Percentiles rank a stretch among this genome's conserved stretches.
These are phyloP conservation scores for Hymenoscyphus linearis DNA, from an alignment of 2,329 filamentous ascomycete genomes.

Conservation along the genomic window DNA sequence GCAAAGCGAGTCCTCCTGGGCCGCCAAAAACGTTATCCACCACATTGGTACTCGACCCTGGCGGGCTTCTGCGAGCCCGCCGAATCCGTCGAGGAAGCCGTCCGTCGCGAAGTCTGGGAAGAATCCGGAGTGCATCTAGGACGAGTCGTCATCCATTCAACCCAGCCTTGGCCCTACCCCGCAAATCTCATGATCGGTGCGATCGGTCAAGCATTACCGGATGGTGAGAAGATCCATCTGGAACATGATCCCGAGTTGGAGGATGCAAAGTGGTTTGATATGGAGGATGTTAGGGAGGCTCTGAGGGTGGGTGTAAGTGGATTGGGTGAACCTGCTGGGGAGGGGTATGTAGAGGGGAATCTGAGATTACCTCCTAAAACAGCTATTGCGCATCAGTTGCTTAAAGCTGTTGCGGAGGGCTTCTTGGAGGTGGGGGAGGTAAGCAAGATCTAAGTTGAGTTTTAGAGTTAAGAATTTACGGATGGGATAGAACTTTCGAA, in stretches of 20 bases:
- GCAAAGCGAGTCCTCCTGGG: constrained; percentile 67
- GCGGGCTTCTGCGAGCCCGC: constrained; percentile 82
- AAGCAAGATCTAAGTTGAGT: constrained; percentile 7
- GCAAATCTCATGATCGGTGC: constrained; percentile 82
- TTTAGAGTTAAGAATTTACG: not conserved
- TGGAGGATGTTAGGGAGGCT: constrained; percentile 76
- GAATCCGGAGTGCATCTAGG: constrained; percentile 74
- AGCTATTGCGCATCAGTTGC: constrained; percentile 87
- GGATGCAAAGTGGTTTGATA: constrained; percentile 78
- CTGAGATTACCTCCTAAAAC: constrained; percentile 78
- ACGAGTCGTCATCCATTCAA: constrained; percentile 74
- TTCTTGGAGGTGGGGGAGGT: constrained; percentile 45
- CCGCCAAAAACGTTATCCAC: constrained; percentile 76
- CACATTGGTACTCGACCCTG: constrained; percentile 82
- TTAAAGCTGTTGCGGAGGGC: constrained; percentile 72
- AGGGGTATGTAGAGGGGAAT: constrained; percentile 68
- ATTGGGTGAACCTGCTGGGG: constrained; percentile 58
- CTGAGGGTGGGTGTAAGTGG: constrained; percentile 61
- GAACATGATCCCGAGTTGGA: constrained; percentile 89
- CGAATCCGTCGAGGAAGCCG: constrained; percentile 80
- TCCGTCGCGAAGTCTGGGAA: constrained; percentile 80
- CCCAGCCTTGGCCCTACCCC: constrained; percentile 84
- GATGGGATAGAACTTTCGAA: not conserved
- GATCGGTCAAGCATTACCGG: constrained; percentile 76
- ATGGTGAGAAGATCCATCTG: constrained; percentile 74